Conservation (phyloP, 345 rosid species). For the Aquilaria yunnanensis region DNA sequence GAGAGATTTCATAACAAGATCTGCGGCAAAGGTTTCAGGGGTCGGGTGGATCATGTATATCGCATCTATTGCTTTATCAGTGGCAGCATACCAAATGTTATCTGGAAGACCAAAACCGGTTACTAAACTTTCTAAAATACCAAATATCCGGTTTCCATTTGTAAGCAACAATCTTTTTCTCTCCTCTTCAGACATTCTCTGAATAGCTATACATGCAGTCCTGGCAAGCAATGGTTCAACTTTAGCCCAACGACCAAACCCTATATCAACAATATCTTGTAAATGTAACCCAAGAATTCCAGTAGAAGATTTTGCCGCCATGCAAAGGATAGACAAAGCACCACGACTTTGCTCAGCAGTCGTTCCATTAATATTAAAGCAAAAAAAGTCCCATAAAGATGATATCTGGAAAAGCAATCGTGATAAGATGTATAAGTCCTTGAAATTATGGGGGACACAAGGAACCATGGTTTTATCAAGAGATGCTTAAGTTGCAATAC, state of each 20-base stretch:
- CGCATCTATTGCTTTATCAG: slow-evolving; percentile 85
- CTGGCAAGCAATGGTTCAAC: slow-evolving; percentile 91
- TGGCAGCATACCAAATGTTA: slow-evolving; percentile 80
- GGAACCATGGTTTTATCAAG: no score
- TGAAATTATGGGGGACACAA: background rate
- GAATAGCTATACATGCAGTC: slow-evolving; percentile 83
- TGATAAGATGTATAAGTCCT: background rate
- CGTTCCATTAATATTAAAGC: slow-evolving; percentile 86
- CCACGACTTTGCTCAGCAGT: slow-evolving; percentile 91
- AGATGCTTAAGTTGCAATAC: background rate
- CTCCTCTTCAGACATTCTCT: slow-evolving; percentile 82
- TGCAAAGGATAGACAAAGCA: slow-evolving; percentile 85
- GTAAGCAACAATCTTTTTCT: slow-evolving; percentile 59
- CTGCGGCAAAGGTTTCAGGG: slow-evolving; percentile 77
- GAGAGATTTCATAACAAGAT: slow-evolving; percentile 61
- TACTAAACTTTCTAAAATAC: slow-evolving; percentile 68
- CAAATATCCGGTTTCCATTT: slow-evolving; percentile 68
- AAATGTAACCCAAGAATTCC: slow-evolving; percentile 79
- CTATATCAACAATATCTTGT: slow-evolving; percentile 95
- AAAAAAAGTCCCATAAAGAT: slow-evolving; percentile 94
- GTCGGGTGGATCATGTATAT: slow-evolving; percentile 79
- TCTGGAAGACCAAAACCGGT: slow-evolving; percentile 90
- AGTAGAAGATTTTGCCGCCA: slow-evolving; percentile 91
- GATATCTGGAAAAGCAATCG: slow-evolving; percentile 50
- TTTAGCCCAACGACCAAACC: slow-evolving; percentile 99